Evolutionary conservation across 2,329 filamentous ascomycete genomes (phyloP).

Genomic region (Magnaporthiopsis rhizophila): DNA sequence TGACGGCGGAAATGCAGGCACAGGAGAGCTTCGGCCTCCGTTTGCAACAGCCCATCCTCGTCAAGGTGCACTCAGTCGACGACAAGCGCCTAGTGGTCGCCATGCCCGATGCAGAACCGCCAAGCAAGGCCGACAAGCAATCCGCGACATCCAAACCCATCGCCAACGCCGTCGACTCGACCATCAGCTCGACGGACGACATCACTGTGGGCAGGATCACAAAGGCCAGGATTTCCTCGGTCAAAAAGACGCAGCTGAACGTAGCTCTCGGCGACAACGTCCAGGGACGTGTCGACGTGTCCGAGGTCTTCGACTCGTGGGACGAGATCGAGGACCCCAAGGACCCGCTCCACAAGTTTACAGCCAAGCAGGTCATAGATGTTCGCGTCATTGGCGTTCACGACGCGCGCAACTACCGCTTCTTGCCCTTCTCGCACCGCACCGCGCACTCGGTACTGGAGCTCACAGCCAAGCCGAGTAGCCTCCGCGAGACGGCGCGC

Average conservation of each 20-base stretch:
- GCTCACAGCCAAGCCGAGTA: constrained; percentile 70
- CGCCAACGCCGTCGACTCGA: constrained; percentile 50
- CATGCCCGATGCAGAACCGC: constrained; percentile 37
- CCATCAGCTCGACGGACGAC: constrained; percentile 59
- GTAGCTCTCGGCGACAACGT: constrained; percentile 80
- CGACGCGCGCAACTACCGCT: constrained; percentile 82
- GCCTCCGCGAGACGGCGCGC: constrained; percentile 38
- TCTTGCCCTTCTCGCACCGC: constrained; percentile 84
- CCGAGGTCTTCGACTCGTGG: constrained; percentile 83
- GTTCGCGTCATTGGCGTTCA: constrained; percentile 81
- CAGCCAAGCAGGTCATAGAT: constrained; percentile 58
- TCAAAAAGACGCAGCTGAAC: constrained; percentile 90
- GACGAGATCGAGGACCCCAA: constrained; percentile 80
- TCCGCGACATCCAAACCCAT: constrained; percentile 13
- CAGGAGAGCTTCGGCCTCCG: constrained; percentile 66
- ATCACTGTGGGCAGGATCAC: constrained; percentile 64
- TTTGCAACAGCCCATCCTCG: constrained; percentile 66
- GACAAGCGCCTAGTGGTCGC: constrained; percentile 58
- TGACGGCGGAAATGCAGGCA: constrained; percentile 60
- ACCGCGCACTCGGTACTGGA: constrained; percentile 78
- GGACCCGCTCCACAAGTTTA: constrained; percentile 68
- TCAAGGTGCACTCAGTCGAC: constrained; percentile 67
- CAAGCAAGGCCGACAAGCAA: constrained; percentile 25
- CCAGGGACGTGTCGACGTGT: constrained; percentile 87
- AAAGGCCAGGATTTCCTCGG: constrained; percentile 70